These are phyloP conservation scores for Tolypocladium nubicola DNA, from an alignment of 2,329 filamentous ascomycete genomes.

Conservation along the genomic window DNA sequence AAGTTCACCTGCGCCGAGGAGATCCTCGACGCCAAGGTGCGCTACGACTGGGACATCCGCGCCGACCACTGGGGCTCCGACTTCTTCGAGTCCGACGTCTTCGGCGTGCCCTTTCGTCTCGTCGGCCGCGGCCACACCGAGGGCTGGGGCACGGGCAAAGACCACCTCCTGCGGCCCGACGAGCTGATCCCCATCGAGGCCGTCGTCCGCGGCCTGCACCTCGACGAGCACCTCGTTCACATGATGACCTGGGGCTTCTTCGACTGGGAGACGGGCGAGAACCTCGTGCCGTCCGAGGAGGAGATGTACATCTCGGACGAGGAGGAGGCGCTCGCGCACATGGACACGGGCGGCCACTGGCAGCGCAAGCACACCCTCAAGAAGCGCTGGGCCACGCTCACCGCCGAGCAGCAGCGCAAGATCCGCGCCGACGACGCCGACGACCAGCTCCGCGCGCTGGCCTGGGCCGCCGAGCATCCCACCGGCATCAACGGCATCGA, in stretches of 20 bases:
- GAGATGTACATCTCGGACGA: slow-evolving; percentile 42
- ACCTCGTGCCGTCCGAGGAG: slow-evolving; percentile 37
- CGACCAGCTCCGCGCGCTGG: slow-evolving; percentile 22
- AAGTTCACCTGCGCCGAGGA: slow-evolving; percentile 38
- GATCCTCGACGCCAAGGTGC: slow-evolving; percentile 43
- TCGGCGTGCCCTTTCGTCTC: slow-evolving; percentile 40
- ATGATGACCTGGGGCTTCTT: slow-evolving; percentile 56
- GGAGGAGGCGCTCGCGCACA: slow-evolving; percentile 20
- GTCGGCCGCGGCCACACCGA: slow-evolving; percentile 44
- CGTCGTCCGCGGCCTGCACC: slow-evolving; percentile 35
- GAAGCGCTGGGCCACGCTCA: slow-evolving; percentile 29
- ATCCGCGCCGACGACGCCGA: slow-evolving; percentile 26
- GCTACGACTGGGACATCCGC: slow-evolving; percentile 41
- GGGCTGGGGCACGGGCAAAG: slow-evolving; percentile 39
- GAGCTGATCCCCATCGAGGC: slow-evolving; percentile 48
- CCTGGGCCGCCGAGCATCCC: slow-evolving; percentile 16
- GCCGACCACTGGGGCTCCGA: slow-evolving; percentile 14
- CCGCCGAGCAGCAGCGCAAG: slow-evolving; percentile 21
- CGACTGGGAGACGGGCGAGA: slow-evolving; percentile 38
- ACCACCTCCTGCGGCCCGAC: slow-evolving; percentile 44
- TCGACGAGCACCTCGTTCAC: slow-evolving; percentile 42
- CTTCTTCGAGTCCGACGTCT: slow-evolving; percentile 20
- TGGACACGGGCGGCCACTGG: slow-evolving; percentile 29
- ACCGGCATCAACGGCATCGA: slow-evolving; percentile 7
- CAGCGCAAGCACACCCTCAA: slow-evolving; percentile 33